Evolutionary conservation across 2,329 filamentous ascomycete species (phyloP).

Genomic region (Achaetomium macrosporum): DNA sequence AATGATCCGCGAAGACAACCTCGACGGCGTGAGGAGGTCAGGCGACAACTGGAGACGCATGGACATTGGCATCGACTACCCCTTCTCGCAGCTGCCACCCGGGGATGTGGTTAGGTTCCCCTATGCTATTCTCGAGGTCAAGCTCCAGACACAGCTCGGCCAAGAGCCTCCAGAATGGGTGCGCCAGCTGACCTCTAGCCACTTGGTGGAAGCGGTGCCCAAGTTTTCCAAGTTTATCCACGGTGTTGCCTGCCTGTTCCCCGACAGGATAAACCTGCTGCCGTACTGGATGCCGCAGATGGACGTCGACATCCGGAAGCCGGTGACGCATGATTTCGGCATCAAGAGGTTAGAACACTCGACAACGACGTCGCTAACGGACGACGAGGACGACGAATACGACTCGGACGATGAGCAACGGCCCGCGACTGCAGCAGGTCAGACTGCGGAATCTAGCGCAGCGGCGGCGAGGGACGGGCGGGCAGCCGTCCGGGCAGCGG

Average conservation of each 20-base stretch:
- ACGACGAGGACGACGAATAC: conserved; percentile 64
- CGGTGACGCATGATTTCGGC: conserved; percentile 79
- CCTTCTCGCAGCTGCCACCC: conserved; percentile 80
- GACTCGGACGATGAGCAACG: conserved; percentile 64
- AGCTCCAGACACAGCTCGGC: conserved; percentile 91
- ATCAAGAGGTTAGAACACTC: conserved; percentile 76
- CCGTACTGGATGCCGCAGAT: conserved; percentile 99
- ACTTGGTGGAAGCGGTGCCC: conserved; percentile 95
- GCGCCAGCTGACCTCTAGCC: conserved; percentile 82
- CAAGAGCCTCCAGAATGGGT: conserved; percentile 97
- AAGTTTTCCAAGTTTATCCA: conserved; percentile 99
- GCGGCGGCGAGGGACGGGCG: conserved; percentile 26
- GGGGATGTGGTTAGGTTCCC: conserved; percentile 88
- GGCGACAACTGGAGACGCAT: conserved; percentile 93
- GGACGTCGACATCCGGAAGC: conserved; percentile 95
- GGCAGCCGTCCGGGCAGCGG: conserved; percentile 43
- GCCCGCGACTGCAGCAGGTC: conserved; percentile 10
- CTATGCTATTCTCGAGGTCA: conserved; percentile 94
- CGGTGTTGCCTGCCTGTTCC: conserved; percentile 82
- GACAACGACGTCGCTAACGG: conserved; percentile 70
- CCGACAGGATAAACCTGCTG: conserved; percentile 77
- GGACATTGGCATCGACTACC: conserved; percentile 95
- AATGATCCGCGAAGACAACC: conserved; percentile 91
- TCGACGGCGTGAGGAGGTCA: conserved; percentile 68
- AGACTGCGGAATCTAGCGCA: conserved; percentile 34